Evolutionary conservation across 148 eudicot species (phyloP).

Genomic region (Limonium bicolor): DNA sequence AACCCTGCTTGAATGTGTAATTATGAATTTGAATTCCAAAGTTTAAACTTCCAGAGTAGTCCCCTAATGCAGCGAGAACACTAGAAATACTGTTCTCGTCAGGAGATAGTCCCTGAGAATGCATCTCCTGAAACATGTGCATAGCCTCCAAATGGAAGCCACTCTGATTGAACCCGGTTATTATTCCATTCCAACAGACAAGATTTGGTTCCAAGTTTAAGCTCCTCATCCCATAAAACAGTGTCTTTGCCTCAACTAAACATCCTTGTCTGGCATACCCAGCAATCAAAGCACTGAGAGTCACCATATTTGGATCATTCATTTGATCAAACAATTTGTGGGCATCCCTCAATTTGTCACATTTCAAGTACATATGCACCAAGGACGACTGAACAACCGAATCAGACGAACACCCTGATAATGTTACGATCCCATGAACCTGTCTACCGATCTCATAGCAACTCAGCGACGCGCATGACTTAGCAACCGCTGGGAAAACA

Average conservation of each 20-base stretch:
- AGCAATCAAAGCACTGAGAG: slow-evolving; percentile 63
- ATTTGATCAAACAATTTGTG: slow-evolving; percentile 47
- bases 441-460: slow-evolving; percentile 24
- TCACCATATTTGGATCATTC: slow-evolving; percentile 44
- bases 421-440: slow-evolving; percentile 40
- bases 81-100: slow-evolving; percentile 55
- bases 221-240: slow-evolving; percentile 34
- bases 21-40: slow-evolving; percentile 44
- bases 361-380: slow-evolving; percentile 62
- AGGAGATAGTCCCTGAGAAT: slow-evolving; percentile 26
- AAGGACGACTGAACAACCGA: slow-evolving; percentile 55
- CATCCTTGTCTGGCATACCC: slow-evolving; percentile 74
- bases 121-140: slow-evolving; percentile 29
- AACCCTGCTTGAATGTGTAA: slow-evolving; percentile 36
- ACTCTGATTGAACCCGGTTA: slow-evolving; percentile 55
- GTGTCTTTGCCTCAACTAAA: slow-evolving; percentile 28
- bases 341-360: slow-evolving; percentile 27
- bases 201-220: slow-evolving; percentile 44
- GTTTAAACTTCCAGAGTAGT: slow-evolving; percentile 22
- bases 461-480: slow-evolving; percentile 48
- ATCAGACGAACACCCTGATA: slow-evolving; percentile 32
- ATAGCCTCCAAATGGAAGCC: slow-evolving; percentile 35
- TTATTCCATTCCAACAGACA: slow-evolving; percentile 72
- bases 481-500: slow-evolving; percentile 41
- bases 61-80: slow-evolving; percentile 48